phyloP scores from a whole-genome alignment of 2,329 filamentous ascomycete species.

The Cryphonectria japonica region DNA sequence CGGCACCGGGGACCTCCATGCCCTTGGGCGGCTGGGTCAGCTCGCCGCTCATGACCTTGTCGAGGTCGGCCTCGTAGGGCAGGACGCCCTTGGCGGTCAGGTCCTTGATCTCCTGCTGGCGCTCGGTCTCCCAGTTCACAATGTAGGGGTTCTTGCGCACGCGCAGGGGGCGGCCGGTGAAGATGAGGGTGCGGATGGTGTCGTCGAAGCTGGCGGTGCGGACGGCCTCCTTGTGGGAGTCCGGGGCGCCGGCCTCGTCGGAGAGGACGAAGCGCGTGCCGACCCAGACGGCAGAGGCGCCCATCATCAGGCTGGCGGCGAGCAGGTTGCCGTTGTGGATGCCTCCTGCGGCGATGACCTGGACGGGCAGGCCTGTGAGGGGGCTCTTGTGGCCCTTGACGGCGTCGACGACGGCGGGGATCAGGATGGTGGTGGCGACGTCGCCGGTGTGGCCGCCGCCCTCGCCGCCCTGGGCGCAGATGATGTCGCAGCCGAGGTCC shows the following conservation, averaged over 20 bases:
- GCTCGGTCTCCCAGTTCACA: conserved; percentile 93
- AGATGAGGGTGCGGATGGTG: conserved; percentile 96
- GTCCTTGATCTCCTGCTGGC: conserved; percentile 86
- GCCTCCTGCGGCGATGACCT: conserved; percentile 91
- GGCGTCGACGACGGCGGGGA: conserved; percentile 86
- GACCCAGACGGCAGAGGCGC: conserved; percentile 91
- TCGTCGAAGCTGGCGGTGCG: conserved; percentile 91
- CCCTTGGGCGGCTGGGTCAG: conserved; percentile 68
- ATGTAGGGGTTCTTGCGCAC: conserved; percentile 96
- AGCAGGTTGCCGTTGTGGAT: conserved; percentile 91
- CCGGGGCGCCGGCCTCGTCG: conserved; percentile 91
- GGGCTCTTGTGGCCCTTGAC: conserved; percentile 82
- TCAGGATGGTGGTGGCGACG: conserved; percentile 88
- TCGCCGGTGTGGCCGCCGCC: conserved; percentile 96
- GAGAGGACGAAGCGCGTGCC: conserved; percentile 94
- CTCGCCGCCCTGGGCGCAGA: conserved; percentile 97
- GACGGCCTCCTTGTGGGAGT: conserved; percentile 94
- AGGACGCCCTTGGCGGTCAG: conserved; percentile 87
- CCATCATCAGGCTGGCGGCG: conserved; percentile 89
- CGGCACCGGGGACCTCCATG: conserved; percentile 67
- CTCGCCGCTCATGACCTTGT: conserved; percentile 72
- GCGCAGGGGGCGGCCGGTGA: conserved; percentile 92
- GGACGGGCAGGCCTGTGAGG: conserved; percentile 83
- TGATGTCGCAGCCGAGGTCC: conserved; percentile 89
- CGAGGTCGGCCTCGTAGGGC: conserved; percentile 92